phyloP scores from a whole-genome alignment of 2,329 filamentous ascomycete genomes.

The Pseudogymnoascus sp. region DNA sequence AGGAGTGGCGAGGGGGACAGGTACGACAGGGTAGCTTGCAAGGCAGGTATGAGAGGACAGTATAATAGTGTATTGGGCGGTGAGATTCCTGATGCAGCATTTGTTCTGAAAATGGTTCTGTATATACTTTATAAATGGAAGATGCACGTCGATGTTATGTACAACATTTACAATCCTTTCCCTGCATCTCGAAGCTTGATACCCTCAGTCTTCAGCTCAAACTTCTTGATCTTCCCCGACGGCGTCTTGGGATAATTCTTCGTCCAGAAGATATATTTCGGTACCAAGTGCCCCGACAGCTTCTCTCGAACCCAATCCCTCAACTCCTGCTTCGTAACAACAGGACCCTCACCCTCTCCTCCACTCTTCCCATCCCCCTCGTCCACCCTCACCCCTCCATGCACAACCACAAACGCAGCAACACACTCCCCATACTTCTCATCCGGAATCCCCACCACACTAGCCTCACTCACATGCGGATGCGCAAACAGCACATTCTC shows the following conservation, averaged over 20 bases:
- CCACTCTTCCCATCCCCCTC: conserved; percentile 14
- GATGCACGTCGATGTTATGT: not conserved
- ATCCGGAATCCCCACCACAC: conserved; percentile 77
- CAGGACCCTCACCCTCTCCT: conserved; percentile 17
- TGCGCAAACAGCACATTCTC: conserved; percentile 80
- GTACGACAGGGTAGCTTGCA: not conserved
- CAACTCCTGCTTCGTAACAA: conserved; percentile 50
- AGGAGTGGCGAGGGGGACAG: not conserved
- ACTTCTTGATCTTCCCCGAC: conserved; percentile 96
- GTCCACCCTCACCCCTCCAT: conserved; percentile 28
- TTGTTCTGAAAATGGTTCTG: not conserved
- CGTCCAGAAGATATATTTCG: conserved; percentile 83
- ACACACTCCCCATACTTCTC: conserved; percentile 79
- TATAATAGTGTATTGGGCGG: not conserved
- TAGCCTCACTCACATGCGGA: conserved; percentile 62
- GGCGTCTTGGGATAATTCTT: conserved; percentile 87
- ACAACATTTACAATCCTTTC: not conserved
- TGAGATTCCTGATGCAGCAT: not conserved
- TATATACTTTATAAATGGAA: not conserved
- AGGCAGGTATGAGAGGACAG: not conserved
- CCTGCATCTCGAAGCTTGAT: conserved; percentile 33
- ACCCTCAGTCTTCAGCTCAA: conserved; percentile 66
- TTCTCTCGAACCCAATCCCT: conserved; percentile 63
- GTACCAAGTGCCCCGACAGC: conserved; percentile 69
- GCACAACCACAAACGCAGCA: conserved; percentile 67